phyloP scores from a whole-genome alignment of 768 basidiomycete species.

The Pleurotus sapidus region DNA sequence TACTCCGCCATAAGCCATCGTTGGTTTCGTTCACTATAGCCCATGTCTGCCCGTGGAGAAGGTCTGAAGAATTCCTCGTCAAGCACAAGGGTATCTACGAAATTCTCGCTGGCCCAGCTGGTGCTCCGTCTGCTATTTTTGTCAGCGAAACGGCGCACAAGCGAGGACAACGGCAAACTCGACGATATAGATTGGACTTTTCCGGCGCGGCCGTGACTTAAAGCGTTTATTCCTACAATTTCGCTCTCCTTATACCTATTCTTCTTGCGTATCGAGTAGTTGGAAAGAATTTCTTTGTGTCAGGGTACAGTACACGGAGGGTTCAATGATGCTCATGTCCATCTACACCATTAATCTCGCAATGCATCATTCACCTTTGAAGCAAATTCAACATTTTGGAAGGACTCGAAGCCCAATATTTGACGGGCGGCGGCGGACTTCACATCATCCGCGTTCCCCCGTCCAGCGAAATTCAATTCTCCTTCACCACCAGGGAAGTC shows the following conservation, averaged over 20 bases:
- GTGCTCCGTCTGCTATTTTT: not conserved
- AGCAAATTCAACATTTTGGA: conserved; percentile 31
- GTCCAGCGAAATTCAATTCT: conserved; percentile 40
- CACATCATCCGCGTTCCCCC: conserved; percentile 32
- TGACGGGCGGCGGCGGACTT: conserved; percentile 30
- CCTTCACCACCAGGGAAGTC: conserved; percentile 54
- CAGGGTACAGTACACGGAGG: too few relatives aligned
- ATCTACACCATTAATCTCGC: not conserved
- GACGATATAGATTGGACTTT: not conserved
- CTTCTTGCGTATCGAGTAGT: too few relatives aligned
- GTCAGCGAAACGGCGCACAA: not conserved
- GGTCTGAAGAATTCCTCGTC: conserved; percentile 3
- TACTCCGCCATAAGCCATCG: not conserved
- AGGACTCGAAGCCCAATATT: conserved; percentile 37
- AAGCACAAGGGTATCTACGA: conserved; percentile 3
- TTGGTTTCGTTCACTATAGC: not conserved
- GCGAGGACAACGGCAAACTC: not conserved
- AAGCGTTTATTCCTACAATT: too few relatives aligned
- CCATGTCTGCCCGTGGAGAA: conserved; percentile 4
- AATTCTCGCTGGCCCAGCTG: not conserved
- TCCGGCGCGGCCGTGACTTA: not conserved
- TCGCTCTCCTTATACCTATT: too few relatives aligned
- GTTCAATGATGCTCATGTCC: not conserved
- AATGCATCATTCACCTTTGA: not conserved
- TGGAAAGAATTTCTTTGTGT: too few relatives aligned